Evolutionary conservation across 345 rosid genomes (phyloP), one percentile per base, ranked within the genome.

Genomic region (Moricandia moricandioides): DNA sequence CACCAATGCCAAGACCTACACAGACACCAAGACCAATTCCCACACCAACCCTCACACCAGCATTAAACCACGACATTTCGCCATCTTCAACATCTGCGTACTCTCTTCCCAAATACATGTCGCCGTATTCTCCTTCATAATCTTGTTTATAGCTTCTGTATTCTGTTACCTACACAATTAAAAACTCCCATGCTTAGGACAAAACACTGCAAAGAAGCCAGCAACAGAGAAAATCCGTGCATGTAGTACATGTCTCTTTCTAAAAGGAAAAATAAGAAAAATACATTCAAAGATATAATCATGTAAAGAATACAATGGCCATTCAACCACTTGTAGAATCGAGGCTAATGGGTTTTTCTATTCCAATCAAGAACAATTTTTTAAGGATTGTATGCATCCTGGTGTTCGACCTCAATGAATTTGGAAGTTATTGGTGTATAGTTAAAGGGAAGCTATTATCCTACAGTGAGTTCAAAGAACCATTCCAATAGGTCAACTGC

Each of bases 21-120:
- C 96, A 95, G 73, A 92, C 84, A 43, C 99, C 97, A 12, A 94
- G 99, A 39, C 99, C 97, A 34, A 95, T 90, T 30, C 99, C 98
- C 9, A 94, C 97, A 17, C 98, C 97, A 72, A 91, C 98, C 56
- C 97, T 83, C 29, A 94, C 97, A 37, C 99, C 99, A 0, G 99
- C 96, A 63, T 90, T 95, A 73, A 95, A 92, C 99, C 97, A 95
- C 0, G 96, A 86, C 59, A 94, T 88, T 74, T 91, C 97, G 3
- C 98, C 96, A 52, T 91, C 95, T 83, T 89, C 98, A 8, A 82
- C 80, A 8, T 88, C 97, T 66, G 87, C 72, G 67, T 81, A 87
- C 76, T 86, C 91, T 74, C 89, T 80, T 79, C 85, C 79, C 96
- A 92, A 81, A 84, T 87, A 85, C 86, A 87, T 75, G 78, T 79